Evolutionary conservation across 768 basidiomycete species (phyloP).

Genomic region (Neoboletus brunneissimus): DNA sequence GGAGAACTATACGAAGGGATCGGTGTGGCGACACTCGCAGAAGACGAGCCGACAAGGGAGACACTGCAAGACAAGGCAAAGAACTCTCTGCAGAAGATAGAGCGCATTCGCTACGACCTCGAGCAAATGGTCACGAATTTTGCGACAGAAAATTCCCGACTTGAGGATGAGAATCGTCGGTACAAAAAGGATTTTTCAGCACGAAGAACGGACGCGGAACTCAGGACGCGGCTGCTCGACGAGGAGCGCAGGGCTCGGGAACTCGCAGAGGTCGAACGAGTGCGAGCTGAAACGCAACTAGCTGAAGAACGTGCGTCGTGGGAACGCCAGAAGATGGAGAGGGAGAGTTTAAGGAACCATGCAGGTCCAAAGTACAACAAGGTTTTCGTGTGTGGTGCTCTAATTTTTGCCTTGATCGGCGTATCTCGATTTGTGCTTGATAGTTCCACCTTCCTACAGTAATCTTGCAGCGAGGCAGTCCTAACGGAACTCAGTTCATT

Average conservation of each 20-base stretch:
- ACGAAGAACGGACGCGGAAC: slow-evolving; percentile 13
- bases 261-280: slow-evolving; percentile 15
- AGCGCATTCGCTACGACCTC: slow-evolving; percentile 40
- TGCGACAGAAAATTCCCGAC: slow-evolving; percentile 32
- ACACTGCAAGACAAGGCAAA: slow-evolving; percentile 39
- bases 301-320: slow-evolving; percentile 10
- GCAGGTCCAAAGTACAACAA: slow-evolving; percentile 4
- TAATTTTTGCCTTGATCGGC: slow-evolving; percentile 13
- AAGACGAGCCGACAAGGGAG: slow-evolving; percentile 39
- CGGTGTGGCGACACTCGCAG: slow-evolving; percentile 36
- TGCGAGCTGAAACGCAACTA: slow-evolving; percentile 14
- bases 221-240: slow-evolving; percentile 15
- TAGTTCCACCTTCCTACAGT: background rate
- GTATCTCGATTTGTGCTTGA: slow-evolving; percentile 15
- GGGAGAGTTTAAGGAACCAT: background rate
- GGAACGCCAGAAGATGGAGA: slow-evolving; percentile 6
- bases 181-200: slow-evolving; percentile 9
- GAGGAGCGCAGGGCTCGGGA: slow-evolving; percentile 20
- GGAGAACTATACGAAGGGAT: slow-evolving; percentile 40
- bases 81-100: slow-evolving; percentile 40
- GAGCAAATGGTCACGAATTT: slow-evolving; percentile 37
- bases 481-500: background rate
- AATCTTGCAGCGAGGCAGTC: background rate
- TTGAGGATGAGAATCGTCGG: slow-evolving; percentile 23
- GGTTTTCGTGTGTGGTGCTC: slow-evolving; percentile 14